phyloP scores from a whole-genome alignment of 2,329 filamentous ascomycete species.

The Talaromyces marneffei region DNA sequence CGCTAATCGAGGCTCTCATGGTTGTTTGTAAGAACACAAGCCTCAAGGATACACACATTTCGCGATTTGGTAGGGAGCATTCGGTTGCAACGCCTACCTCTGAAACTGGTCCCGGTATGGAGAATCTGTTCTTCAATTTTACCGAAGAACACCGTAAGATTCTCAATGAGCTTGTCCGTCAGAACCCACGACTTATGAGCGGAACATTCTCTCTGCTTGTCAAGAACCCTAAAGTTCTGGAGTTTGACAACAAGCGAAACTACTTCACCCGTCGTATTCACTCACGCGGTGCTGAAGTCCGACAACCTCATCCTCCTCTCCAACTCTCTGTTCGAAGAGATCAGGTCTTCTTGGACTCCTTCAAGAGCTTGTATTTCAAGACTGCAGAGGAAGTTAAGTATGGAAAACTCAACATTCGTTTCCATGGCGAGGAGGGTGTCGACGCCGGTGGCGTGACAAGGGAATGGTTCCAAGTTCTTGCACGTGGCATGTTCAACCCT shows the following conservation, averaged over 20 bases:
- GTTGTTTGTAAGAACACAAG: conserved; percentile 98
- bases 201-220: conserved; percentile 93
- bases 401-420: conserved; percentile 94
- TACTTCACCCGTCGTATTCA: conserved; percentile 96
- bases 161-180: conserved; percentile 92
- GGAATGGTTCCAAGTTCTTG: conserved; percentile 98
- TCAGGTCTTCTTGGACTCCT: conserved; percentile 96
- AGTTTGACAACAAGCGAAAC: conserved; percentile 99
- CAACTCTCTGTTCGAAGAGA: conserved; percentile 88
- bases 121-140: conserved; percentile 91
- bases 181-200: conserved; percentile 97
- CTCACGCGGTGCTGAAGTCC: conserved; percentile 61
- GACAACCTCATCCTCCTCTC: conserved; percentile 68
- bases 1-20: conserved; percentile 94
- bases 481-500: conserved; percentile 97
- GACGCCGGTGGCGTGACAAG: conserved; percentile 95
- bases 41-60: conserved; percentile 58
- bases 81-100: conserved; percentile 69
- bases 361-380: conserved; percentile 98
- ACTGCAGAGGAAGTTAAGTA: conserved; percentile 96
- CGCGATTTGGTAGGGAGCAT: conserved; percentile 58
- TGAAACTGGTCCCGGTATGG: conserved; percentile 61
- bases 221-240: conserved; percentile 96
- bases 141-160: conserved; percentile 97
- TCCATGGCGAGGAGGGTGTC: conserved; percentile 95